Evolutionary conservation across 768 basidiomycete genomes (phyloP).

Genomic region (Chalciporus pseudorubinellus): DNA sequence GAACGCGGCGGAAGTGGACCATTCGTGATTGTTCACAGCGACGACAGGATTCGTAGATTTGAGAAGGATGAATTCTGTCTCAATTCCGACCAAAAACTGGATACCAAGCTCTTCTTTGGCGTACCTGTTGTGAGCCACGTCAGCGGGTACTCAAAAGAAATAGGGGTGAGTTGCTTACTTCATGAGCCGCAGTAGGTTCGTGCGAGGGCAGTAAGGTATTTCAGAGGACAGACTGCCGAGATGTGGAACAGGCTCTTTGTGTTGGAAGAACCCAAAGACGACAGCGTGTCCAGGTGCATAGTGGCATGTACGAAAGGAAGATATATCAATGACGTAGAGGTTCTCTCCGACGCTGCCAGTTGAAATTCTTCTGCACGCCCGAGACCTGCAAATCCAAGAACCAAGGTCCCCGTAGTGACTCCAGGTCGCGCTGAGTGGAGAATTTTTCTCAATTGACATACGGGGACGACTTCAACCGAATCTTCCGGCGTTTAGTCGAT

Average conservation of each 20-base stretch:
- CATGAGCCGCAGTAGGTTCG: constrained; percentile 48
- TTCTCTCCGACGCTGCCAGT: constrained; percentile 58
- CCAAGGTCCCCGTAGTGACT: constrained; percentile 43
- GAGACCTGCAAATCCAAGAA: constrained; percentile 52
- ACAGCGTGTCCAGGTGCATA: constrained; percentile 62
- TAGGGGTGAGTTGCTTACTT: constrained; percentile 37
- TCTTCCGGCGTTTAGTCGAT: too few species aligned
- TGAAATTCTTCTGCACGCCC: constrained; percentile 47
- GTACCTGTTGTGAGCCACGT: constrained; percentile 21
- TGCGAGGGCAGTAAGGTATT: constrained; percentile 59
- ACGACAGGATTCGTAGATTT: constrained; percentile 45
- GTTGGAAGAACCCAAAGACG: constrained; percentile 69
- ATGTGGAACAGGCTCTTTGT: constrained; percentile 44
- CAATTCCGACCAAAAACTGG: constrained; percentile 63
- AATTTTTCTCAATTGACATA: constrained; percentile 45
- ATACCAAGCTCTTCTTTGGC: constrained; percentile 34
- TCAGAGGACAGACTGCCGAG: constrained; percentile 34
- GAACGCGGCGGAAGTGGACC: constrained; percentile 38
- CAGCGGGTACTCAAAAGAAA: neutral
- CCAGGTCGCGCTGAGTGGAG: constrained; percentile 53
- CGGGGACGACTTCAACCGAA: too few species aligned
- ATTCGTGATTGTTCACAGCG: constrained; percentile 48
- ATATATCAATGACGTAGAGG: constrained; percentile 55
- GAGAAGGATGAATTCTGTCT: constrained; percentile 69
- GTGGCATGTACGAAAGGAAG: constrained; percentile 48